Conservation (phyloP, 2,329 filamentous ascomycete genomes). For the Aspergillus sp. region DNA sequence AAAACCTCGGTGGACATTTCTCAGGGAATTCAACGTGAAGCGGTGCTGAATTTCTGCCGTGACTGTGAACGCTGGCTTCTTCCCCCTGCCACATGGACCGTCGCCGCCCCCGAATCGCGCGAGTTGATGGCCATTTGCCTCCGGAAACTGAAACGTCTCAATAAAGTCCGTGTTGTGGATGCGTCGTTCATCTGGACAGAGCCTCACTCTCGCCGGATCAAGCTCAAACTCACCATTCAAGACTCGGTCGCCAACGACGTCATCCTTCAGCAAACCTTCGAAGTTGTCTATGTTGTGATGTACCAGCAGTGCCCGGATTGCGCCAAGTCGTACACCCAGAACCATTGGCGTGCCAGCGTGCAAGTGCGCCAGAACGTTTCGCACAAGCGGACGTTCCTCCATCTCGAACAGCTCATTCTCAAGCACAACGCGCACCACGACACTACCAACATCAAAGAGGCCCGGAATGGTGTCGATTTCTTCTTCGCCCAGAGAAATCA, state of each 20-base stretch:
- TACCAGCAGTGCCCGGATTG: conserved; percentile 95
- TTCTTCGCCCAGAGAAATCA: conserved; percentile 88
- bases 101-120: conserved; percentile 80
- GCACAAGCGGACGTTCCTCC: conserved; percentile 84
- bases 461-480: conserved; percentile 93
- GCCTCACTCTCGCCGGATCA: conserved; percentile 87
- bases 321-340: conserved; percentile 91
- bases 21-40: conserved; percentile 85
- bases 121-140: conserved; percentile 91
- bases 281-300: conserved; percentile 87
- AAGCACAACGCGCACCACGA: conserved; percentile 91
- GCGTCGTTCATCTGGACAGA: conserved; percentile 98
- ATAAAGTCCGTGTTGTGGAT: conserved; percentile 91
- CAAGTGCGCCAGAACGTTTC: conserved; percentile 96
- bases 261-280: conserved; percentile 87
- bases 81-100: conserved; percentile 82
- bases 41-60: conserved; percentile 83
- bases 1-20: conserved; percentile 94
- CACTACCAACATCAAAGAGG: conserved; percentile 97
- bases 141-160: conserved; percentile 79
- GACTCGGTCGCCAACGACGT: conserved; percentile 63
- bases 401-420: conserved; percentile 89
- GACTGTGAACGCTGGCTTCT: conserved; percentile 94
- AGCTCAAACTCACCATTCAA: conserved; percentile 94
- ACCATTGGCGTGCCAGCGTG: conserved; percentile 90